These are phyloP conservation scores for Grifola frondosa DNA, from an alignment of 1,284 basidiomycete genomes.

Conservation along the genomic window DNA sequence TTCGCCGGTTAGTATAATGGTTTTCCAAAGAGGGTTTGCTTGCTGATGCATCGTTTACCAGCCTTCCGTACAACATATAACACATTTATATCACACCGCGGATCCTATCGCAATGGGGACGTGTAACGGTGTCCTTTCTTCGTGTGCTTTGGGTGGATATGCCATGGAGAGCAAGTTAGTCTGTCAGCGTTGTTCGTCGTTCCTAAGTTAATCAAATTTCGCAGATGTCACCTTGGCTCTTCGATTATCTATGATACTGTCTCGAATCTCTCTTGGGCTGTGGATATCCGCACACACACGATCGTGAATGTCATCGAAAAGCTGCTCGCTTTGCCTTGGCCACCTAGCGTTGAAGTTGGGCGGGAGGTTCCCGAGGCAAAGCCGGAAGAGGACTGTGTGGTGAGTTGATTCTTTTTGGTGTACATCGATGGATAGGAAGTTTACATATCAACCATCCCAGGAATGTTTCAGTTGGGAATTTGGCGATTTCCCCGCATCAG, in stretches of 20 bases:
- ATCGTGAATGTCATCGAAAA: conserved; percentile 84
- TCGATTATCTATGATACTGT: conserved; percentile 92
- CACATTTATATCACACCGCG: conserved; percentile 84
- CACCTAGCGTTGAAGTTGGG: conserved; percentile 51
- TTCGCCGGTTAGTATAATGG: conserved; percentile 64
- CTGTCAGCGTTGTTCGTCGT: background rate
- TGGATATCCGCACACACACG: conserved; percentile 79
- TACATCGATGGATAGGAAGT: background rate
- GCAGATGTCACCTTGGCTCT: conserved; percentile 79
- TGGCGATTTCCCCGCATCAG: too few relatives aligned
- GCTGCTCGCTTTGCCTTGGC: conserved; percentile 78
- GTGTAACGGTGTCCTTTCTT: conserved; percentile 74
- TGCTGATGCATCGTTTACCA: conserved; percentile 25
- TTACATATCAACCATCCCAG: conserved; percentile 34
- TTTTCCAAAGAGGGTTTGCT: too few relatives aligned
- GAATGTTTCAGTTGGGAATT: conserved; percentile 78
- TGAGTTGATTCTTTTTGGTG: conserved; percentile 33
- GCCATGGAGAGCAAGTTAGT: conserved; percentile 73
- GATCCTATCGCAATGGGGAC: conserved; percentile 86
- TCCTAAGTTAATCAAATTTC: background rate
- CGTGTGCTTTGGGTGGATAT: conserved; percentile 73
- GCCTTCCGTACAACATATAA: conserved; percentile 74
- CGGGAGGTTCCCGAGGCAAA: conserved; percentile 57
- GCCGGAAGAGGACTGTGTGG: conserved; percentile 61
- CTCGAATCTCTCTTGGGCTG: conserved; percentile 78